These are phyloP conservation scores for Fusarium pseudograminearum DNA, from an alignment of 2,329 filamentous ascomycete genomes.

Conservation along the genomic window DNA sequence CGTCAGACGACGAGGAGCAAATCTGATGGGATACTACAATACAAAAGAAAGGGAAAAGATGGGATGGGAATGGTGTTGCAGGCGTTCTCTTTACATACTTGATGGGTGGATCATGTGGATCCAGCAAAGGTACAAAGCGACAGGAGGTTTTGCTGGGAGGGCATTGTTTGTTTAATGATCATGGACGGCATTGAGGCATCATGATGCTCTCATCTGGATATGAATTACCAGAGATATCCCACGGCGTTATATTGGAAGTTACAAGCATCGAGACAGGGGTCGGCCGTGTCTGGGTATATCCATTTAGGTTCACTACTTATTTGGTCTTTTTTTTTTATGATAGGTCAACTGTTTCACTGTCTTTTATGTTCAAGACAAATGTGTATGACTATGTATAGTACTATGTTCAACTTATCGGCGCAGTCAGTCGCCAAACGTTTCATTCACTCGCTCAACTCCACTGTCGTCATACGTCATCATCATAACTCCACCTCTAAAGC, in stretches of 20 bases:
- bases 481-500: conserved; percentile 17
- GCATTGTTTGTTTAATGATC: conserved; percentile 20
- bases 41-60: background rate
- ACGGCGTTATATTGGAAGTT: conserved; percentile 28
- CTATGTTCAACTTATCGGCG: background rate
- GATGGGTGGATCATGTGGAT: conserved; percentile 15
- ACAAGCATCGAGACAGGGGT: conserved; percentile 1
- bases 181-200: conserved; percentile 26
- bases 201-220: conserved; percentile 20
- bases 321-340: conserved; percentile 8
- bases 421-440: background rate
- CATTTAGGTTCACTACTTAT: background rate
- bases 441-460: conserved; percentile 26
- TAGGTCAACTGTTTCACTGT: conserved; percentile 4
- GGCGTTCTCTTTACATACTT: conserved; percentile 26
- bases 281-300: conserved; percentile 43
- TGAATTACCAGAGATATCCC: conserved; percentile 33
- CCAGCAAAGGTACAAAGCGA: conserved; percentile 15
- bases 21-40: background rate
- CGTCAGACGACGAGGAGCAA: conserved; percentile 14
- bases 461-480: conserved; percentile 3
- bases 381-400: conserved; percentile 7
- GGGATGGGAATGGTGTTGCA: conserved; percentile 18
- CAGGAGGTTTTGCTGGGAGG: conserved; percentile 9
- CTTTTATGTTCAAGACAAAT: conserved; percentile 16